Base-by-base conservation (phyloP, 108 stramenopile species). In the Heterococcus sp. region DNA sequence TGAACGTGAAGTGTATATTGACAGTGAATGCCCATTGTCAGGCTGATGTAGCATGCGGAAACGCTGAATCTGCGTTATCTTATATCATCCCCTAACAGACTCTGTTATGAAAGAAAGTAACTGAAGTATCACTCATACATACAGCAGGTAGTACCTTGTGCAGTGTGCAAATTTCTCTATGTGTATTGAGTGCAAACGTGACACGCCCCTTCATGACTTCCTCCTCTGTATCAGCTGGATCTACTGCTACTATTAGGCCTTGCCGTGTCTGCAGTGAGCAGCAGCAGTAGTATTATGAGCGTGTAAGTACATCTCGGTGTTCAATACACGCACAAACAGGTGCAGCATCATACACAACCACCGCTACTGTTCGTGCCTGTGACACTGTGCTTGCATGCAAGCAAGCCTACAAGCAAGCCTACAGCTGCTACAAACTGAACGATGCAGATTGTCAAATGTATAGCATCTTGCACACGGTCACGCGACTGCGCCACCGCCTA, bases 201-300 rank as follows among this genome's bases (percentile, higher is more conserved):
- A 89, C 31, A 30, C 72, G 71, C 27, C 92, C 92, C 74, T 92
- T 68, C 37, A 89, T 74, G 2, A 94, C 94, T 77, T 87, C 83
- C 70, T 86, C 89, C 26, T 94, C 92, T 67, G 91, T 75, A 68
- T 95, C 93, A 73, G 93, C 93, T 11, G 92, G 89, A 72, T 93
- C 91, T 1, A 87, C 88, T 26, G 92, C 93, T 83, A 92, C 92
- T 33, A 93, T 70, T 33, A 75, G 70, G 8, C 26, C 21, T 63
- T 63, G 21, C 26, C 26, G 26, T 26, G 58, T 26, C 64, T 8
- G 39, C 8, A 8, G 11, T 40, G n/a, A 11, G 68, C 11, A 29
- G 26, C 58, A 21, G 26, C 58, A 26, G 58, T 26, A 32, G 67
- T 69, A 32, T 84, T 34, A 4, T 34, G 38, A 28, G 21, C 73